Base-by-base conservation (phyloP, 768 basidiomycete genomes). In the Cyclocybe cylindracea region DNA sequence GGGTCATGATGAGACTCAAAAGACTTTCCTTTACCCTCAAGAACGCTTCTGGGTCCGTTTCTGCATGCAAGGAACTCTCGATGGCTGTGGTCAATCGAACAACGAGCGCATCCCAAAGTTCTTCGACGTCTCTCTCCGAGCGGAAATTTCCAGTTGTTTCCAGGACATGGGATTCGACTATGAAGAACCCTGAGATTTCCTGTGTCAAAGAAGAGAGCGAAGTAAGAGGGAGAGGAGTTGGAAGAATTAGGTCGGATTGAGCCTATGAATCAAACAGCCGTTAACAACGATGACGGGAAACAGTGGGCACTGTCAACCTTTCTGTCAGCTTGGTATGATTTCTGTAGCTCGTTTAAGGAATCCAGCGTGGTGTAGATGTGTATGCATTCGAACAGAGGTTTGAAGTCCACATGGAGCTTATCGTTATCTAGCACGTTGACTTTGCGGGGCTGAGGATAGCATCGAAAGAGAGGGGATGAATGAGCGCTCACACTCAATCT, bases 141-240 rank as follows among this genome's bases (percentile, higher is more conserved):
- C 97, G 84, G 72, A 99, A 99, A 33, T 80, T 83, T 13, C 86
- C 86, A 8, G 94, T 92, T 0, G 92, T 92, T 58, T 87, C 84
- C 6, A 98, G 79, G 0, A 99, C 94, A 63, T 96, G 87, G 1
- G 84, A 86, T 70, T 99, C 97, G 57, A 98, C 86, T 51, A 99
- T 94, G 72, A 98, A 99, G 70, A 97, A 99, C 0, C 97, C 97
- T 35, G 94, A 89, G 56, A 98, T 91, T 69, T 98, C 93, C 66
- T 96, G 89, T 19, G 91, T 88, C 16, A 98, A 75, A n/a, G 80
- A 66, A 1, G 87, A 77, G 4, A 98, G 80, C 3, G 87, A 79
- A 2, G 77, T 65, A 33, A 93, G 61, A 31, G 84, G 81, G 16
- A 92, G 74, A 0, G 87, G 86, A 24, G 75, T 75, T 1, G 91